Evolutionary conservation across 1,284 basidiomycete genomes (phyloP).

Genomic region (Vanrija humicola): DNA sequence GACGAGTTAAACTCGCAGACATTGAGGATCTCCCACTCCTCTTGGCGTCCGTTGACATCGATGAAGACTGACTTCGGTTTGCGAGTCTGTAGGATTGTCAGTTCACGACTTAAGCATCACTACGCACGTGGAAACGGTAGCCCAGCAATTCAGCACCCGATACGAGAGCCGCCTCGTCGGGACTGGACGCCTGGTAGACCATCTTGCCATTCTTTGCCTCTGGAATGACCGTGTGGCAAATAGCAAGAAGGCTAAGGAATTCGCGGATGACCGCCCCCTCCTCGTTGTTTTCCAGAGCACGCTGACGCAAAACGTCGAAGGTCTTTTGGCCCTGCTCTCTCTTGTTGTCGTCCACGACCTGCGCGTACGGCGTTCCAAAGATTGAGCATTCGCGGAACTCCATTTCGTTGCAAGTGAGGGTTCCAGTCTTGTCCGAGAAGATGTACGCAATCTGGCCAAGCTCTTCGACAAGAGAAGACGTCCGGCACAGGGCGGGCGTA

Average conservation of each 20-base stretch:
- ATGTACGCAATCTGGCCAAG: conserved; percentile 94
- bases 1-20: conserved; percentile 99
- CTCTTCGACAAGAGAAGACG: conserved; percentile 95
- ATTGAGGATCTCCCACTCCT: conserved; percentile 89
- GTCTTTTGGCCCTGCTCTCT: conserved; percentile 56
- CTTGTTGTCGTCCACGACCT: conserved; percentile 77
- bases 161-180: conserved; percentile 95
- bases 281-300: conserved; percentile 55
- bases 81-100: conserved; percentile 61
- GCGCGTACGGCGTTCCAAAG: conserved; percentile 83
- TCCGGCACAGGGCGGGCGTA: conserved; percentile 93
- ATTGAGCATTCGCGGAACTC: conserved; percentile 91
- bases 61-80: conserved; percentile 95
- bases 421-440: conserved; percentile 98
- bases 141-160: conserved; percentile 88
- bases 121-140: conserved; percentile 83
- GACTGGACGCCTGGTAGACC: conserved; percentile 92
- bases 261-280: conserved; percentile 71
- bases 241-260: conserved; percentile 85
- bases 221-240: conserved; percentile 99
- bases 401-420: conserved; percentile 96
- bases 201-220: conserved; percentile 78
- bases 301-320: conserved; percentile 42
- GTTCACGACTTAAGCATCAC: background rate
- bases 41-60: conserved; percentile 65